Evolutionary conservation across 2,329 filamentous ascomycete species (phyloP), one percentile per base, ranked within the genome.

Genomic region (Neofusicoccum laricinum): DNA sequence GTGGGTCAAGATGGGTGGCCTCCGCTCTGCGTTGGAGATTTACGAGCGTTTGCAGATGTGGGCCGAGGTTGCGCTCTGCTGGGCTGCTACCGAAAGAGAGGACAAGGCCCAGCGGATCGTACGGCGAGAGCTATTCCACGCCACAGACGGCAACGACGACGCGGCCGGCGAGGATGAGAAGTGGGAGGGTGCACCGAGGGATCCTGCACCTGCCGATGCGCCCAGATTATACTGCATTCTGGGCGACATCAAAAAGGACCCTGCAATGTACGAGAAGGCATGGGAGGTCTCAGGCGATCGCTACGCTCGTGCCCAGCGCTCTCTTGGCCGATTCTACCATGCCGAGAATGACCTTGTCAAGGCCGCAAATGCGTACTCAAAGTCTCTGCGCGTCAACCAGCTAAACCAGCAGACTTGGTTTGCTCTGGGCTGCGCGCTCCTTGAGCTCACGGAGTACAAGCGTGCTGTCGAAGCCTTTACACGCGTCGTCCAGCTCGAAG

Each of bases 11-110:
- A 85, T 97, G 2, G 95, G 95, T 10, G 96, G 93, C 45, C 80
- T 99, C 1, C 85, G 92, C 3, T 96, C 93, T 0, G 95, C 95
- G 0, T 84, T 99, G 1, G 95, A 97, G 66, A 98, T 99, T 66
- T 99, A 98, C 78, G 93, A 97, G 78, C 86, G 95, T 2, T 80
- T 99, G 17, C 88, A 93, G 64, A 89, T 98, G 76, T 98, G 95
- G 93, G 91, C 95, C 1, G 95, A 99, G 78, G 92, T 93, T 4
- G 94, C 95, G 0, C 83, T 99, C 1, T 99, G 95, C 75, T 89
- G 92, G 71, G 93, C 92, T 12, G 83, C 87, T 0, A 91, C 89
- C 0, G 85, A 89, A n/a, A 84, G 88, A 78, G 93, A 97, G 77
- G 90, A 90, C 25, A 95, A 95, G 72, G 95, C 93, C 1, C 87